These are phyloP conservation scores for Diaporthe caulivora DNA, from an alignment of 2,329 filamentous ascomycete species.

Conservation along the genomic window DNA sequence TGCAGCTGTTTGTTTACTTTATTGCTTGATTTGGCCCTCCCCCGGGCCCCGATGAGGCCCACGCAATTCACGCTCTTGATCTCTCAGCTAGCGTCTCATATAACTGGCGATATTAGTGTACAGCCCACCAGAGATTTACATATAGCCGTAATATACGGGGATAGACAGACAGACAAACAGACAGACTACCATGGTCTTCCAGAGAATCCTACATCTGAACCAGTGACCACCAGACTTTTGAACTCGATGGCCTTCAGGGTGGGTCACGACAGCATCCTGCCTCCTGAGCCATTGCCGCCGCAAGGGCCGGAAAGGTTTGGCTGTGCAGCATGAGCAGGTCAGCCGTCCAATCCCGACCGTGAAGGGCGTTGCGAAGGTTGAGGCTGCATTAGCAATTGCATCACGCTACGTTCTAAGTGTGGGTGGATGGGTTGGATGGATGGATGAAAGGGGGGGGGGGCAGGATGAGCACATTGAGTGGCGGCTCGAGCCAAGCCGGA, in stretches of 20 bases:
- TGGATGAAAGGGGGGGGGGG: background rate
- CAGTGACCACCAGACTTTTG: slow-evolving; percentile 7
- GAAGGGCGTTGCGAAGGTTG: slow-evolving; percentile 20
- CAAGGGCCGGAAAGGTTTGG: slow-evolving; percentile 18
- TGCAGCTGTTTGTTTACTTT: slow-evolving; percentile 18
- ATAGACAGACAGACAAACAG: too few species aligned
- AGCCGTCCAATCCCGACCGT: slow-evolving; percentile 31
- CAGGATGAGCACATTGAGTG: background rate
- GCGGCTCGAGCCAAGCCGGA: slow-evolving; percentile 19
- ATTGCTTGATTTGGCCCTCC: slow-evolving; percentile 2
- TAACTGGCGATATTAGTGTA: background rate
- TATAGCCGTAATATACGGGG: too few species aligned
- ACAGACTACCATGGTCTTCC: background rate
- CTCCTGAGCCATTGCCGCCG: slow-evolving; percentile 18
- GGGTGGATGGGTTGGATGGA: background rate
- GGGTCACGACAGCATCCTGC: slow-evolving; percentile 23
- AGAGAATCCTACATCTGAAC: background rate
- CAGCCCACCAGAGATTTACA: too few species aligned
- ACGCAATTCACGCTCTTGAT: background rate
- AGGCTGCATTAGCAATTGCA: slow-evolving; percentile 35
- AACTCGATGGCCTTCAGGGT: slow-evolving; percentile 12
- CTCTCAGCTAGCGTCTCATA: slow-evolving; percentile 10
- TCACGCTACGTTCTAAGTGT: slow-evolving; percentile 23
- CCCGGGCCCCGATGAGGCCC: slow-evolving; percentile 4
- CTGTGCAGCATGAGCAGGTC: slow-evolving; percentile 33